Evolutionary conservation across 495 filamentous ascomycete genomes (phyloP).

Genomic region (Aspergillus ostianus): DNA sequence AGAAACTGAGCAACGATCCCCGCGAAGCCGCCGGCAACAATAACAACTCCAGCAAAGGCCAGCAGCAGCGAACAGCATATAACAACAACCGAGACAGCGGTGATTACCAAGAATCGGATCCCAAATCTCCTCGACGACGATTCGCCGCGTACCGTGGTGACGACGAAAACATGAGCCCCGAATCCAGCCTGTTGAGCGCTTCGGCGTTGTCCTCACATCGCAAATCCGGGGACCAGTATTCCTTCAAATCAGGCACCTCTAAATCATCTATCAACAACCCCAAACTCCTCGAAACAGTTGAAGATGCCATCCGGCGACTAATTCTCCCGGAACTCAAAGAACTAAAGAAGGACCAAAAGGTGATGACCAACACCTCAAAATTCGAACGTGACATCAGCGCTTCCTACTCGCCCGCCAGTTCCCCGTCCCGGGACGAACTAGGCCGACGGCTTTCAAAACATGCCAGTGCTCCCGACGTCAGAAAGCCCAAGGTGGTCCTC

Average conservation of each 20-base stretch:
- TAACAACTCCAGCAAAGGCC: slow-evolving; percentile 46
- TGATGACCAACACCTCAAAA: slow-evolving; percentile 56
- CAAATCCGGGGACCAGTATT: slow-evolving; percentile 71
- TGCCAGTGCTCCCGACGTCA: slow-evolving; percentile 67
- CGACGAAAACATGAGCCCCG: slow-evolving; percentile 63
- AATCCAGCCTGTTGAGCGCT: slow-evolving; percentile 69
- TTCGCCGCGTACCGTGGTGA: slow-evolving; percentile 53
- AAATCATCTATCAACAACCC: slow-evolving; percentile 93
- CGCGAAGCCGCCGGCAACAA: slow-evolving; percentile 50
- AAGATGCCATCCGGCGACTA: slow-evolving; percentile 89
- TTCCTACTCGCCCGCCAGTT: slow-evolving; percentile 60
- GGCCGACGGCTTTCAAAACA: slow-evolving; percentile 63
- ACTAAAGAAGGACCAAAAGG: slow-evolving; percentile 83
- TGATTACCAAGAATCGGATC: slow-evolving; percentile 56
- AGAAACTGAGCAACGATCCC: slow-evolving; percentile 57
- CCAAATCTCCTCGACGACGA: slow-evolving; percentile 58
- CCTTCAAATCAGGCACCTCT: slow-evolving; percentile 71
- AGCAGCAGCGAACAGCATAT: slow-evolving; percentile 31
- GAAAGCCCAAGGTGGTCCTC: slow-evolving; percentile 62
- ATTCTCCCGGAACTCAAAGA: slow-evolving; percentile 91
- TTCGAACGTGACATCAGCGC: slow-evolving; percentile 61
- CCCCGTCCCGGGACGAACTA: slow-evolving; percentile 58
- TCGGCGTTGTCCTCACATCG: slow-evolving; percentile 70
- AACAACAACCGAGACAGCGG: slow-evolving; percentile 61
- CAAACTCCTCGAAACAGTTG: slow-evolving; percentile 89